Conservation (phyloP, 768 basidiomycete species). For the Leccinum rimulosum region DNA sequence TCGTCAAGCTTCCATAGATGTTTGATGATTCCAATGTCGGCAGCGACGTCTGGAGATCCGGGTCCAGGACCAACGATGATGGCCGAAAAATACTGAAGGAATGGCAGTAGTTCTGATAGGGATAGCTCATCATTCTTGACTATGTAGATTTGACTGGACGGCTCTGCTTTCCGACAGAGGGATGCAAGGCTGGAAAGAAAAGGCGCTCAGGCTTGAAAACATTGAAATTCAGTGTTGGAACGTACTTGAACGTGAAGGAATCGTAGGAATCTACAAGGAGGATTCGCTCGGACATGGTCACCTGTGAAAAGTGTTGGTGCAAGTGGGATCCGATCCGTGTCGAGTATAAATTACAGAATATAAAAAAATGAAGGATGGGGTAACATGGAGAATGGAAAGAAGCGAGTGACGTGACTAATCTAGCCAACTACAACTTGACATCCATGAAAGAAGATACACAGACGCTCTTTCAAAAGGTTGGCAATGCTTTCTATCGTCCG, state of each 20-base stretch:
- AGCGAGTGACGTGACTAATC: neutral
- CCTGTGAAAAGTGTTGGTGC: slow-evolving; percentile 1
- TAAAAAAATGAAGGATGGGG: neutral
- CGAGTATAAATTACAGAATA: neutral
- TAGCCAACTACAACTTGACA: slow-evolving; percentile 1
- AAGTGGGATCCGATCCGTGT: neutral
- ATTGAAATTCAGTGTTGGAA: slow-evolving; percentile 5
- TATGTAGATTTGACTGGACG: slow-evolving; percentile 60
- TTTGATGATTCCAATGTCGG: slow-evolving; percentile 67
- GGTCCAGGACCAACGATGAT: slow-evolving; percentile 79
- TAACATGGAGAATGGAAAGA: slow-evolving; percentile 1
- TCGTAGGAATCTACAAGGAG: slow-evolving; percentile 83
- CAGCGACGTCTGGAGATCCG: slow-evolving; percentile 61
- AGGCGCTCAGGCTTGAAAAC: slow-evolving; percentile 2
- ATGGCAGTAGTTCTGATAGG: slow-evolving; percentile 47
- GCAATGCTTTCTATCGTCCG: neutral
- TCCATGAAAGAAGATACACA: slow-evolving; percentile 23
- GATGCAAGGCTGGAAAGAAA: slow-evolving; percentile 58
- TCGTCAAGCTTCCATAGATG: slow-evolving; percentile 67
- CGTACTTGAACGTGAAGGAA: slow-evolving; percentile 86
- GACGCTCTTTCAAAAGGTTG: slow-evolving; percentile 40
- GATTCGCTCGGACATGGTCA: slow-evolving; percentile 45
- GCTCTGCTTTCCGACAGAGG: slow-evolving; percentile 61
- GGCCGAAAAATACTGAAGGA: slow-evolving; percentile 62
- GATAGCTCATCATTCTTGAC: slow-evolving; percentile 69